Evolutionary conservation across 176 grass and related monocot species (phyloP), one percentile per base, ranked within the genome.

Genomic region (Rhynchospora pubera): DNA sequence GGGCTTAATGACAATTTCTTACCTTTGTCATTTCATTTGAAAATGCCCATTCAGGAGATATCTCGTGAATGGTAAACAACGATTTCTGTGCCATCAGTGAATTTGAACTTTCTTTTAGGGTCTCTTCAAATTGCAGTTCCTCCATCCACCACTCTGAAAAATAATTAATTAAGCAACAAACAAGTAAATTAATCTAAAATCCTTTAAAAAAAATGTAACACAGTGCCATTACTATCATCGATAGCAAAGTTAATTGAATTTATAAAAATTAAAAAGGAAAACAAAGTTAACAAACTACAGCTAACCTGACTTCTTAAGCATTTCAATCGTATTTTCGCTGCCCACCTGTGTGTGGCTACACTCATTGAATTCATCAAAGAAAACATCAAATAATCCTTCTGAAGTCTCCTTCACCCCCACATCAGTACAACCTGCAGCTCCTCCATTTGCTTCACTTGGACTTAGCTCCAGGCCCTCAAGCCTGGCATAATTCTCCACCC

Each of bases 41-140:
- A 89, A 93, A 95, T 9, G 87, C 93, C 78, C 87, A 87, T 88
- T 95, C 91, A 84, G 97, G 93, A 84, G 79, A 93, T 85, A 99
- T 78, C 61, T 96, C 93, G 44, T 46, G 61, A 70, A 99, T 89
- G 24, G 3, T 44, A 65, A 89, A 93, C 82, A 85, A 70, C 52
- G 81, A 84, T 48, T 83, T 89, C 82, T 87, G 24, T 80, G 43
- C 86, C 65, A 72, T 55, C 12, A 57, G 6, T 79, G 72, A 81
- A 84, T 23, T 62, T 82, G 90, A 77, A 71, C 30, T 69, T 83
- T 84, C 19, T 65, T 39, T 61, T 52, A 85, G 13, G 83, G 88
- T 52, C 82, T 60, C 72, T 77, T 82, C 89, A 80, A 91, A 73
- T 87, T 91, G 92, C 82, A 86, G 62, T 6, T 90, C 90, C 47